A percentile compares a stretch with the other conserved stretches of the same genome.
Evolutionary conservation across 139 green algal genomes (phyloP).

Genomic region (Limnomonas spitsbergensis): DNA sequence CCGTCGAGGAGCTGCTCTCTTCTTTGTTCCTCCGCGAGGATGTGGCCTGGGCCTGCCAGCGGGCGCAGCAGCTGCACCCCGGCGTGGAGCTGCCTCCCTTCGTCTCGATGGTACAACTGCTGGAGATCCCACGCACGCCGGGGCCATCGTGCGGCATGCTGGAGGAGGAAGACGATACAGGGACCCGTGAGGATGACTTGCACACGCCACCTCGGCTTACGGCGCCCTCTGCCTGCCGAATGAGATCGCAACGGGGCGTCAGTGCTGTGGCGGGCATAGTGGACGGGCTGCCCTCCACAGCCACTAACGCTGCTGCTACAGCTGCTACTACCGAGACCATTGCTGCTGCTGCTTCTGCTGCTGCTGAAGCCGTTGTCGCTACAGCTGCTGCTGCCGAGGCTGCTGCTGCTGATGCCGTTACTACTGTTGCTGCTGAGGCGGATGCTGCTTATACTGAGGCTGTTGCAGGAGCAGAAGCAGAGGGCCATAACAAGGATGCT

Average conservation of each 20-base stretch:
- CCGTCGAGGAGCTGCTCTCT: constrained; percentile 37
- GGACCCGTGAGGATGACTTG: not conserved
- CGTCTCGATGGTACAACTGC: not conserved
- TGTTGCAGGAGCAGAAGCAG: too few species aligned
- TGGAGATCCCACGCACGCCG: not conserved
- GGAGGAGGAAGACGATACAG: not conserved
- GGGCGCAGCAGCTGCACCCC: constrained; percentile 28
- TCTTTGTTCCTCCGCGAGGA: constrained; percentile 21
- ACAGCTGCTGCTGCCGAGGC: too few species aligned
- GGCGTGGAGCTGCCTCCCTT: constrained; percentile 19
- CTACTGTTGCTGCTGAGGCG: too few species aligned
- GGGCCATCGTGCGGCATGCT: not conserved
- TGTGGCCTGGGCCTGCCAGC: constrained; percentile 21
- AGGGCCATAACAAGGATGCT: too few species aligned
- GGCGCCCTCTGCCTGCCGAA: not conserved
- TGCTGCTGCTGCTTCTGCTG: too few species aligned
- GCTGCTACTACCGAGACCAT: too few species aligned
- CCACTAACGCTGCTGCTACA: too few species aligned
- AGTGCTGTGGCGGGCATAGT: too few species aligned
- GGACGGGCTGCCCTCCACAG: too few species aligned
- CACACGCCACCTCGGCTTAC: not conserved
- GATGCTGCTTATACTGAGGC: too few species aligned
- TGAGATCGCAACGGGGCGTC: not conserved
- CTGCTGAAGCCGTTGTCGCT: too few species aligned
- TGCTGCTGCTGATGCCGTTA: too few species aligned